Evolutionary conservation across 148 eudicot genomes (phyloP), one percentile per base, ranked within the genome.

Genomic region (Dianthus caryophyllus): DNA sequence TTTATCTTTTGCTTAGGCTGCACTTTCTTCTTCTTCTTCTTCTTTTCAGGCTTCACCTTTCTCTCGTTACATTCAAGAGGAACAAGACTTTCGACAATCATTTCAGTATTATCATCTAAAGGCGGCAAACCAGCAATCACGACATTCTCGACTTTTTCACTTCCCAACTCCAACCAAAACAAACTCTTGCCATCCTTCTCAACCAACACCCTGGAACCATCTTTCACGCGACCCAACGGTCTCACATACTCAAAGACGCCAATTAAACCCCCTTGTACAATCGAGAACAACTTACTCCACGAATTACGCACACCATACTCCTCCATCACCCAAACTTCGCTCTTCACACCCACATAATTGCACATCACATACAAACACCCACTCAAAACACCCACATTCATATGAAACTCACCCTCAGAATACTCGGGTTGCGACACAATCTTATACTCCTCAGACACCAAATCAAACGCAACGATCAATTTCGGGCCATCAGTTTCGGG

Each of bases 301-400:
- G 84, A 81, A 46, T 65, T 62, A 50, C 41, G 17, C 59, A 68
- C 72, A 1, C 79, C 84, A 53, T 80, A 80, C 60, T 72, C 70
- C 48, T 72, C 60, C 75, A 72, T 72, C 13, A 65, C 29, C 73
- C 89, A 85, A 21, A 85, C 18, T 49, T 85, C 84, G 54, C 62
- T 64, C 33, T 66, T 30, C 27, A 4, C 57, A 17, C 21, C 2
- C 22, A 11, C 16, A 5, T 47, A 14, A 52, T 62, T 31, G 33
- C 62, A 51, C 55, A 57, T 17, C 52, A 70, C 2, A 51, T 64
- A 29, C 17, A 80, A 69, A 27, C 78, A 73, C 7, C 78, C 83
- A 0, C 27, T 61, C 36, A 76, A 49, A 27, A 62, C 66, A 15
- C 47, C 80, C 60, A 21, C 25, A 49, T 46, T 27, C 55, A 72